phyloP scores from a whole-genome alignment of 768 basidiomycete genomes.

The Panus rudis region DNA sequence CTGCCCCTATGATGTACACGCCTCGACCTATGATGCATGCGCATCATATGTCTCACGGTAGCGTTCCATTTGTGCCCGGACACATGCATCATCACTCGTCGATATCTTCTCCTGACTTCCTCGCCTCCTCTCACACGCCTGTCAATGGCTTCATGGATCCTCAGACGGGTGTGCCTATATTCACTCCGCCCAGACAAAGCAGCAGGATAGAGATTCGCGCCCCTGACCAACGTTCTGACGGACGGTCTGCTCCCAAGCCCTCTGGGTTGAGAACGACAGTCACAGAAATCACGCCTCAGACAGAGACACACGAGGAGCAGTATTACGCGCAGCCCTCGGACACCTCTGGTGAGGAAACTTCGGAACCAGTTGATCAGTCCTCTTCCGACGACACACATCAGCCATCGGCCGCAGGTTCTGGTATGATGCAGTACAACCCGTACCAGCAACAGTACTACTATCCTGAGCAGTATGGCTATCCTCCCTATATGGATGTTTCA shows the following conservation, averaged over 20 bases:
- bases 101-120: constrained; percentile 56
- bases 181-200: constrained; percentile 65
- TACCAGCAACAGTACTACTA: constrained; percentile 67
- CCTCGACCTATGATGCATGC: constrained; percentile 59
- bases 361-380: too few relatives aligned
- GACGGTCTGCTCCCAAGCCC: constrained; percentile 24
- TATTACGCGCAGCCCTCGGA: constrained; percentile 3
- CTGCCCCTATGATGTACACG: constrained; percentile 54
- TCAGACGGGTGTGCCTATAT: constrained; percentile 59
- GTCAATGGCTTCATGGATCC: constrained; percentile 61
- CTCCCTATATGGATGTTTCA: constrained; percentile 62
- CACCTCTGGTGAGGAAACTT: too few relatives aligned
- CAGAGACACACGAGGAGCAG: constrained; percentile 7
- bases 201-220: constrained; percentile 72
- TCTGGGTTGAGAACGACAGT: constrained; percentile 40
- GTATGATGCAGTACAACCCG: constrained; percentile 49
- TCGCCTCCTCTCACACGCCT: constrained; percentile 51
- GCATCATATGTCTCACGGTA: constrained; percentile 36
- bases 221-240: constrained; percentile 31
- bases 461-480: constrained; percentile 61
- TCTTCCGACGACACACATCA: constrained; percentile 3
- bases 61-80: constrained; percentile 47
- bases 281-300: constrained; percentile 5
- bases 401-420: constrained; percentile 20
- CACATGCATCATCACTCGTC: constrained; percentile 52